phyloP scores from a whole-genome alignment of 306 rosid species.

The Fagus crenata region DNA sequence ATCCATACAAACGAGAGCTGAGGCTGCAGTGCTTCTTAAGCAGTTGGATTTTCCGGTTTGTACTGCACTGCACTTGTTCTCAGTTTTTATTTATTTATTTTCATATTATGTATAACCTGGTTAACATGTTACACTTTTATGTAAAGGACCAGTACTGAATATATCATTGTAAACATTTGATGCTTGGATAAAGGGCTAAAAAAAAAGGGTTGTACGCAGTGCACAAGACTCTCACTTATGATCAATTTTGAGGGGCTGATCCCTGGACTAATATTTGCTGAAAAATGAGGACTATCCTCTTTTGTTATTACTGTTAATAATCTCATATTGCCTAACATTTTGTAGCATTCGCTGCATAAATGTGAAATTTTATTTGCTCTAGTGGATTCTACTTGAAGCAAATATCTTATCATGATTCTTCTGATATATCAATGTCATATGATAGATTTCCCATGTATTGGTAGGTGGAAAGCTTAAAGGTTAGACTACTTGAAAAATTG shows the following conservation, averaged over 20 bases:
- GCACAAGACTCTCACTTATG: too few species aligned
- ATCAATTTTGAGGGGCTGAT: too few species aligned
- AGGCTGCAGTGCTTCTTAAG: conserved; percentile 94
- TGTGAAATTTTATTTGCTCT: neutral
- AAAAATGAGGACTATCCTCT: neutral
- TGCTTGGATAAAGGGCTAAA: neutral
- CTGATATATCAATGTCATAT: conserved; percentile 26
- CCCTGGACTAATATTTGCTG: too few species aligned
- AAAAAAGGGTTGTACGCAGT: too few species aligned
- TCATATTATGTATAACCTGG: too few species aligned
- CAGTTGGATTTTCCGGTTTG: conserved; percentile 85
- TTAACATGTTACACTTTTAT: too few species aligned
- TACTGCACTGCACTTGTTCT: conserved; percentile 24
- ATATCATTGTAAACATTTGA: neutral
- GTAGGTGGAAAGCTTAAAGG: conserved; percentile 83
- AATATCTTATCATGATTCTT: neutral
- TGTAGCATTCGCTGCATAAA: neutral
- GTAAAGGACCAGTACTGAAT: neutral
- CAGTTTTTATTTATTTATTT: neutral
- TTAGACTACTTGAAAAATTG: conserved; percentile 72
- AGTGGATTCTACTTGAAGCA: neutral
- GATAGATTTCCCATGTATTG: conserved; percentile 40
- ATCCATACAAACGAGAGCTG: conserved; percentile 91
- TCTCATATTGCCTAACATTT: neutral
- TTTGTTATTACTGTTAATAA: neutral